Evolutionary conservation across 75 land plant genomes (phyloP).

Genomic region (Gnetum montanum): DNA sequence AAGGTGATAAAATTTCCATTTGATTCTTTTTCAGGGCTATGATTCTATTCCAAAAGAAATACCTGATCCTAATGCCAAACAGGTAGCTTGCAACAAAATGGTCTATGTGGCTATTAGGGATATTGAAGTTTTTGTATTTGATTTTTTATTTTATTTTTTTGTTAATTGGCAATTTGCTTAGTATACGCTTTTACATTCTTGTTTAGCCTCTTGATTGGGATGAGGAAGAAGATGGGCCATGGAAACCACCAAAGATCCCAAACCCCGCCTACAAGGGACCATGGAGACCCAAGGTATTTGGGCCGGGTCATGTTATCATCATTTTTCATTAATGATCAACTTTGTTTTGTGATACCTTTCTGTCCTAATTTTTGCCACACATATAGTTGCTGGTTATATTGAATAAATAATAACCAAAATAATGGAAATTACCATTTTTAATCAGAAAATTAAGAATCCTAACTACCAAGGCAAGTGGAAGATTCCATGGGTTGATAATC

Average conservation of each 20-base stretch:
- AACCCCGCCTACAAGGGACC: conserved; percentile 93
- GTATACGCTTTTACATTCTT: no score
- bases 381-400: not conserved
- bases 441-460: conserved; percentile 95
- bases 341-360: not conserved
- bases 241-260: conserved; percentile 76
- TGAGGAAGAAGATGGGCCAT: conserved; percentile 92
- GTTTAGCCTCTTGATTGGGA: conserved; percentile 92
- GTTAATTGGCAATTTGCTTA: no score
- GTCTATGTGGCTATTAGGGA: no score
- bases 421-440: conserved; percentile 3
- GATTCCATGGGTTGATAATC: conserved; percentile 88
- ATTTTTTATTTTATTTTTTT: no score
- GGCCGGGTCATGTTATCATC: not conserved
- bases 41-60: conserved; percentile 85
- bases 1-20: no score
- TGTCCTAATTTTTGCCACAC: not conserved
- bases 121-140: no score
- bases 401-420: no score
- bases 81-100: no score
- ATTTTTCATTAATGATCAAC: not conserved
- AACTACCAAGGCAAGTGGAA: conserved; percentile 95
- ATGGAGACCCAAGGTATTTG: conserved; percentile 85
- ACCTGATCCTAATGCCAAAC: conserved; percentile 87
- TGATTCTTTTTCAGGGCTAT: conserved; percentile 78